A percentile compares a stretch with the other conserved stretches of the same genome.
phyloP scores from a whole-genome alignment of 176 grass and related monocot genomes.

The Ananas comosus region DNA sequence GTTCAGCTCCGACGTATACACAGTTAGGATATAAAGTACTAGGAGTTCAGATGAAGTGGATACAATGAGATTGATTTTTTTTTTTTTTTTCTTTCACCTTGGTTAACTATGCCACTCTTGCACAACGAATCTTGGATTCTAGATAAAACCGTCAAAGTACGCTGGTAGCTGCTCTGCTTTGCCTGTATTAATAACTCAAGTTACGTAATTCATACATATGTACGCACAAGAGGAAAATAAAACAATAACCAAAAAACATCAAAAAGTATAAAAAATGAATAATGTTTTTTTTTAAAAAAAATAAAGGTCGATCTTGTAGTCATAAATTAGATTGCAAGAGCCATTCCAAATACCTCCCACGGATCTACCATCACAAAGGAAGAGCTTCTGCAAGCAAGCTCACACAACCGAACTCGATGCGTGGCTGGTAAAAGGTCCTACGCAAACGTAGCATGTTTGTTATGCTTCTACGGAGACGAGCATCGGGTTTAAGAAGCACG shows the following conservation, averaged over 20 bases:
- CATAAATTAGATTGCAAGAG: neutral
- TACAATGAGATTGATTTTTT: neutral
- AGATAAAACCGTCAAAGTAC: constrained; percentile 54
- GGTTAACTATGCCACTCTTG: constrained; percentile 24
- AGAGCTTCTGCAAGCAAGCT: constrained; percentile 54
- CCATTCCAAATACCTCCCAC: constrained; percentile 63
- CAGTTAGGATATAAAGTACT: neutral
- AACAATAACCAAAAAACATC: neutral
- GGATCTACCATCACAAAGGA: constrained; percentile 82
- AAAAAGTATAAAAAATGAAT: neutral
- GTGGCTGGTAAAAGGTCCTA: constrained; percentile 55
- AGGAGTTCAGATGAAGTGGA: neutral
- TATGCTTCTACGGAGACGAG: neutral
- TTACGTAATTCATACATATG: too few relatives aligned
- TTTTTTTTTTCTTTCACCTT: constrained; percentile 31
- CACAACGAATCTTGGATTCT: constrained; percentile 40
- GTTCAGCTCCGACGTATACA: too few relatives aligned
- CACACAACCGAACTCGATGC: constrained; percentile 49
- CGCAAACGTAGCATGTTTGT: neutral
- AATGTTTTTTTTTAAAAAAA: neutral
- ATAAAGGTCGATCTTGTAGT: neutral
- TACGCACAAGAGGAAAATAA: neutral
- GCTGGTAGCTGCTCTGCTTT: constrained; percentile 58
- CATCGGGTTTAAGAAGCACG: neutral
- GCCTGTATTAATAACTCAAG: constrained; percentile 31